Evolutionary conservation across 2,329 filamentous ascomycete genomes (phyloP).

Genomic region (Mycogone perniciosa): DNA sequence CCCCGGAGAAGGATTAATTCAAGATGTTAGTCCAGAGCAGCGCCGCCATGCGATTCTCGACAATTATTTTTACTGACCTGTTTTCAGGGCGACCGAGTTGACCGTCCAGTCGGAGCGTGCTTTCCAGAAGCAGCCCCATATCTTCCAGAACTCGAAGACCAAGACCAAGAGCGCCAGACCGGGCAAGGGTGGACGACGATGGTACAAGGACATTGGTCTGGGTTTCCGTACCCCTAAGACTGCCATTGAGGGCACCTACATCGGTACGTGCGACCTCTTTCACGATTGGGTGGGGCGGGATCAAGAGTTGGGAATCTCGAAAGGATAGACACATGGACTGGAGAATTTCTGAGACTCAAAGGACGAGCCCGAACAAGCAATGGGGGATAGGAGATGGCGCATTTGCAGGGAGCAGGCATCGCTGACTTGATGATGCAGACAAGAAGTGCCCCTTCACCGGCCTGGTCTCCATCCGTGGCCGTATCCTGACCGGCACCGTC

Average conservation of each 20-base stretch:
- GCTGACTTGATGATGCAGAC: conserved; percentile 53
- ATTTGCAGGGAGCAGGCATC: conserved; percentile 5
- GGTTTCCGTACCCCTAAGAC: conserved; percentile 98
- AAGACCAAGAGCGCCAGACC: conserved; percentile 77
- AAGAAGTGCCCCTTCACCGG: conserved; percentile 99
- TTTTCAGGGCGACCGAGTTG: conserved; percentile 87
- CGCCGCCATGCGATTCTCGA: conserved; percentile 15
- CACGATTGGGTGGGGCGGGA: conserved; percentile 5
- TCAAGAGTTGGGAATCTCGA: background rate
- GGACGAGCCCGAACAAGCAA: background rate
- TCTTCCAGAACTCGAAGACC: conserved; percentile 97
- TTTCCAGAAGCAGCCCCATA: conserved; percentile 99
- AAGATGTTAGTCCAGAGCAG: conserved; percentile 34
- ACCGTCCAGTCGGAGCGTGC: conserved; percentile 99
- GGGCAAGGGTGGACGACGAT: conserved; percentile 88
- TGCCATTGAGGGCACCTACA: conserved; percentile 98
- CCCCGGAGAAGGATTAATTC: conserved; percentile 35
- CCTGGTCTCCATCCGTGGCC: conserved; percentile 97
- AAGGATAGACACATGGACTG: background rate
- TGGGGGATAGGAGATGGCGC: background rate
- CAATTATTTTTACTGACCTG: conserved; percentile 26
- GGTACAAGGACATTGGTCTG: conserved; percentile 99
- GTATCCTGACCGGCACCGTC: conserved; percentile 99
- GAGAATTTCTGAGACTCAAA: background rate
- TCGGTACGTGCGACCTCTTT: conserved; percentile 64